Evolutionary conservation across 441 rosid species (phyloP).

Genomic region (Bocquillonia castaneifolia): DNA sequence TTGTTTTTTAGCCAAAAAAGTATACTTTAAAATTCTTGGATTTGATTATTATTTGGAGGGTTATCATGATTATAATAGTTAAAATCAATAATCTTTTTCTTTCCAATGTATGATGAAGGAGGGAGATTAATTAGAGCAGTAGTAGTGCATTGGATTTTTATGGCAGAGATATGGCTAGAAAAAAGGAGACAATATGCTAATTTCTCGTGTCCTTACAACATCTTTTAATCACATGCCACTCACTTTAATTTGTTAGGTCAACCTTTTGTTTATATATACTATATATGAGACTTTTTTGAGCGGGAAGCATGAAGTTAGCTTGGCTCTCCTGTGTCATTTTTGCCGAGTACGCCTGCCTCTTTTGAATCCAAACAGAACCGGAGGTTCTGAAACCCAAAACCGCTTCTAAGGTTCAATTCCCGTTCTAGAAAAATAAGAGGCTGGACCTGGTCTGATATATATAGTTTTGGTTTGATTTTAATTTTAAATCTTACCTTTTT

Average conservation of each 20-base stretch:
- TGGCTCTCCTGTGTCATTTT: background rate
- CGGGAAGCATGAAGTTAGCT: conserved; percentile 9
- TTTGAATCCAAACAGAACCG: too few species aligned
- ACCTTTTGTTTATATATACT: conserved; percentile 8
- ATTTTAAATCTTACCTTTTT: too few species aligned
- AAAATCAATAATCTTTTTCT: conserved; percentile 21
- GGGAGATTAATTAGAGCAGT: conserved; percentile 10
- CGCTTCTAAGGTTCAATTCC: too few species aligned
- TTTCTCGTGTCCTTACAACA: conserved; percentile 4
- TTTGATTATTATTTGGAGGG: conserved; percentile 4
- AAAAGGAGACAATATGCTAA: conserved; percentile 8
- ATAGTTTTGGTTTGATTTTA: too few species aligned
- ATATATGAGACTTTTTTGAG: background rate
- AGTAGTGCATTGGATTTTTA: conserved; percentile 11
- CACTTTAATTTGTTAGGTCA: background rate
- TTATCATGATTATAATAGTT: conserved; percentile 20
- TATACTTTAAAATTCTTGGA: background rate
- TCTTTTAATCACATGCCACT: conserved; percentile 14
- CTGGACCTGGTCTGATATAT: too few species aligned
- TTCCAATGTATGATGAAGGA: conserved; percentile 22
- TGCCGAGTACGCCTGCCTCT: background rate
- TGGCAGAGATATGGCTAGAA: background rate
- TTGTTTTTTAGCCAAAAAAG: conserved; percentile 4
- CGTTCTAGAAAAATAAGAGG: too few species aligned
- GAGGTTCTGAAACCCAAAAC: too few species aligned